Evolutionary conservation across 192 early-diverging fungal species (phyloP), one percentile per base, ranked within the genome.

Genomic region (Gamsiella multidivaricata): DNA sequence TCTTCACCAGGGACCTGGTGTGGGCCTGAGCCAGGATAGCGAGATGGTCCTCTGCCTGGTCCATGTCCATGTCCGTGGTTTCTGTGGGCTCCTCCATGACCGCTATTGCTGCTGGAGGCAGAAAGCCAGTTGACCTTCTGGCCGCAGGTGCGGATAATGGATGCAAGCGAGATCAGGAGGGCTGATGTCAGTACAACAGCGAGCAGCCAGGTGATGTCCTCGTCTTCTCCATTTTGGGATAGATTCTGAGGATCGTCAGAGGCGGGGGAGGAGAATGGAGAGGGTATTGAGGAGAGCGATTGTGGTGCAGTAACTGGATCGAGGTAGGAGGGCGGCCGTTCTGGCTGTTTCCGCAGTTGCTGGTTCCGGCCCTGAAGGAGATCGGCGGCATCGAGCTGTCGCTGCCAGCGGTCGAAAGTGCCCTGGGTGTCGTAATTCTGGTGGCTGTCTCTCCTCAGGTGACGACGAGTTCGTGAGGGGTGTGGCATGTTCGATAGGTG

Each of bases 141-240:
- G 18, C 65, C 43, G 34, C 65, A 64, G 33, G 65, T 22, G 10
- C 66, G 50, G 20, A 69, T 52, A 20, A 55, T 8, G 0, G 74
- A 58, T 5, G 54, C 54, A 3, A 78, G 15, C 5, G 54, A 46
- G 28, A 78, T 54, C 26, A 64, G 22, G 1, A 69, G 22, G 3
- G 61, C 65, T 14, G 49, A 42, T 3, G 60, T 28, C 15, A 78
- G 36, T 29, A 78, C 60, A 9, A 69, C 15, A 32, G 39, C 42
- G 8, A 78, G 28, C 9, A 78, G 41, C 65, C 74, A 78, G 31
- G 65, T 69, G 28, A 51, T 20, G 18, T 76, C 73, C 41, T 68
- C 59, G 14, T 69, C 59, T 0, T 78, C 60, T 18, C 39, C 66
- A 4, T 58, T 46, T 6, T 23, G 17, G 8, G 58, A 28, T 28